Evolutionary conservation across 192 early-diverging fungal genomes (phyloP), one percentile per base, ranked within the genome.

Genomic region (Entomortierella lignicola): DNA sequence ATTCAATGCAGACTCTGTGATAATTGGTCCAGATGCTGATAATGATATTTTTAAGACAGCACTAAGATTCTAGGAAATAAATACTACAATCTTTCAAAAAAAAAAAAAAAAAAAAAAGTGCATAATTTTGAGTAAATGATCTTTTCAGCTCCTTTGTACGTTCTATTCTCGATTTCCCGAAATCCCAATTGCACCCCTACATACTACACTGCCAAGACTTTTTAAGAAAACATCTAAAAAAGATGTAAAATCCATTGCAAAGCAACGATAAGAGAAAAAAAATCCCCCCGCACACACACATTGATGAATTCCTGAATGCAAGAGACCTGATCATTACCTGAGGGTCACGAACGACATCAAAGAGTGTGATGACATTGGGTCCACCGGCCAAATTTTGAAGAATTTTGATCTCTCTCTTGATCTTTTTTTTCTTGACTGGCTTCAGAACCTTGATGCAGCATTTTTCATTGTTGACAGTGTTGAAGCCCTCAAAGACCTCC

Each of bases 391-490:
- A 85, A 77, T 98, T 99, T 81, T 98, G 97, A 72, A 99, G 89
- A 62, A 99, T 99, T 81, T 98, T 98, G 82, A 99, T 97, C 81
- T 99, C 98, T 55, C 98, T 89, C 90, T 98, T 98, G 75, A 99
- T 99, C 89, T 99, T 99, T 93, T 98, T 98, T 91, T 99, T 99
- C 88, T 99, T 99, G 71, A 99, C 96, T 5, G 98, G 98, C 87
- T 99, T 99, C 55, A 99, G 86, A 17, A 97, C 98, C 88, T 99
- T 99, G 89, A 99, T 99, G 67, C 97, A 94, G 85, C 98, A 98
- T 72, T 96, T 91, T 62, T 89, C 84, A 58, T 91, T 84, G 82
- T 93, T 97, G 60, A 88, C 86, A 26, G 95, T 85, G 83, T 97
- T 96, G 83, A 97, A 88, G n/a, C 97, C 98, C 83, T 99, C 97